Conservation (phyloP, 306 rosid genomes). For the Psophocarpus tetragonolobus region DNA sequence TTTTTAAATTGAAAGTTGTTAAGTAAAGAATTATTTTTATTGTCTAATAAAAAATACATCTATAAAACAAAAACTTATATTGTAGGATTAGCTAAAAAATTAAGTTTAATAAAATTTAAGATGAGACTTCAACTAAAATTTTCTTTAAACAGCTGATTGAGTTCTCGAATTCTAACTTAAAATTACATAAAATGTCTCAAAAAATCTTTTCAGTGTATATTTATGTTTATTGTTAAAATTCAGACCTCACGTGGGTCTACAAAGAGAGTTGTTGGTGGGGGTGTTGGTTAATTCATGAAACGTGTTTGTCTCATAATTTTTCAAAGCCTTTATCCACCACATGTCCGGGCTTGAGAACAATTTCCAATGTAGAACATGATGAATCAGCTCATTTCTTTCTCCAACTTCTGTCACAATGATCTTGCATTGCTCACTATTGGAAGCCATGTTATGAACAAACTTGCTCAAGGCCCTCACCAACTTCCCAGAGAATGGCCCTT, state of each 20-base stretch:
- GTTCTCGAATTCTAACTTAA: too few relatives aligned
- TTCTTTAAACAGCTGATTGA: too few relatives aligned
- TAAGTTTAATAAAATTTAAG: too few relatives aligned
- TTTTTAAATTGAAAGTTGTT: too few relatives aligned
- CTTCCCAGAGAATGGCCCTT: slow-evolving; percentile 66
- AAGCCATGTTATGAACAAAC: slow-evolving; percentile 68
- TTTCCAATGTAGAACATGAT: slow-evolving; percentile 75
- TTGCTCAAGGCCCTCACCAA: slow-evolving; percentile 57
- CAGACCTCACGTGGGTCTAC: slow-evolving; percentile 87
- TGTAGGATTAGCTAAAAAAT: too few relatives aligned
- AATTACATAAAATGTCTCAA: slow-evolving; percentile 6
- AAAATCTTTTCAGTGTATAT: not conserved
- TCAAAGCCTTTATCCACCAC: slow-evolving; percentile 82
- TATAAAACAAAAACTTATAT: too few relatives aligned
- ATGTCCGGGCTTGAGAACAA: slow-evolving; percentile 66
- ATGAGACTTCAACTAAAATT: too few relatives aligned
- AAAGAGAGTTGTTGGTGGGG: slow-evolving; percentile 61
- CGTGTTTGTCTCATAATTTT: slow-evolving; percentile 30
- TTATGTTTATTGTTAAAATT: not conserved
- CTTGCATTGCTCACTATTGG: slow-evolving; percentile 49
- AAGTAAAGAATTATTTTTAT: too few relatives aligned
- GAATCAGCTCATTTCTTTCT: slow-evolving; percentile 46
- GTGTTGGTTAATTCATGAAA: slow-evolving; percentile 45
- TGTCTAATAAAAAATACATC: too few relatives aligned
- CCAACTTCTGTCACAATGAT: slow-evolving; percentile 67